Percentiles rank a stretch among this genome's conserved stretches.
These are phyloP conservation scores for Pichia scutulata DNA, from an alignment of 805 yeast species.

Conservation along the genomic window DNA sequence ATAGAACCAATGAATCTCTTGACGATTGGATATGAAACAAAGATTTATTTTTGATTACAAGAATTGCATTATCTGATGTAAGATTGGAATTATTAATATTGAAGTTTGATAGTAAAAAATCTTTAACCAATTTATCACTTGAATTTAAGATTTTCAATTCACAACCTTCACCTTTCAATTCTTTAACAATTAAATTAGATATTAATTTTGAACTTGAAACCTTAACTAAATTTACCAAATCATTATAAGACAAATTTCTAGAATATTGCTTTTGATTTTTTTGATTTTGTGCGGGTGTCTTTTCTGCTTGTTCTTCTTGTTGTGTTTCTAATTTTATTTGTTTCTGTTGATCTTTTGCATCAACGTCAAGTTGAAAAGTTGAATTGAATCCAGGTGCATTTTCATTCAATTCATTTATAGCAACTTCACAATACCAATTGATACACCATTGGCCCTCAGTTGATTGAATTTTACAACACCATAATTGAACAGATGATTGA, in stretches of 20 bases:
- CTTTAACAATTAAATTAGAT: constrained; percentile 47
- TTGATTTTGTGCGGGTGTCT: not conserved
- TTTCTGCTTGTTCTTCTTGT: not conserved
- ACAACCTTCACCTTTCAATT: constrained; percentile 35
- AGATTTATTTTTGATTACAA: constrained; percentile 30
- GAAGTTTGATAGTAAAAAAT: constrained; percentile 24
- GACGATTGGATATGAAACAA: constrained; percentile 32
- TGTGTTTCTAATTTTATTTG: not conserved
- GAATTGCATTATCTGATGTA: constrained; percentile 21
- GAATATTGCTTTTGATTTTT: not conserved
- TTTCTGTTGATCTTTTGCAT: not conserved
- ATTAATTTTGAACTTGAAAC: constrained; percentile 40
- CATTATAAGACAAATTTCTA: constrained; percentile 19
- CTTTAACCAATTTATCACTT: constrained; percentile 14
- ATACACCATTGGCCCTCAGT: constrained; percentile 47
- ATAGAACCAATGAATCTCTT: constrained; percentile 28
- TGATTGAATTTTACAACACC: constrained; percentile 45
- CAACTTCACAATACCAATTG: constrained; percentile 38
- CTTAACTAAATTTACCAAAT: constrained; percentile 34
- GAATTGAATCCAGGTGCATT: not conserved
- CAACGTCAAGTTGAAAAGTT: not conserved
- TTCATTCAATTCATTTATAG: constrained; percentile 9
- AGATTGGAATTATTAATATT: constrained; percentile 9
- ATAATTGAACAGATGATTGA: constrained; percentile 37
- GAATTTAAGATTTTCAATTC: constrained; percentile 27